Base-by-base conservation (phyloP, 78 protist genomes). In the Emiliania huxleyi region DNA sequence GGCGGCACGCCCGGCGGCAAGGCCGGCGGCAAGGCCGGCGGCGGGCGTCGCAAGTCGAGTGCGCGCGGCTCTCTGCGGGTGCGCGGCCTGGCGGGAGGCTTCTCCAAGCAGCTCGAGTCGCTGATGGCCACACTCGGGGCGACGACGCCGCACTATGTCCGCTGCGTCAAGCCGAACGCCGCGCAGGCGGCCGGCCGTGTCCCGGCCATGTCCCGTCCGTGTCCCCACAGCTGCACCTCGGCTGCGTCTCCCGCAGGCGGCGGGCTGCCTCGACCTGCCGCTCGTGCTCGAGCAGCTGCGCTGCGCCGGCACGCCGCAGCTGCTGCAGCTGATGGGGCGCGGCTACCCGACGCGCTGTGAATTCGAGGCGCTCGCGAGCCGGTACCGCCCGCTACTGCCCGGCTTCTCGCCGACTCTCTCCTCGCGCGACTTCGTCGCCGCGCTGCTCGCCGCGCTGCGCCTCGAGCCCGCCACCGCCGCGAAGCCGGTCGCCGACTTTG, bases 81-180 rank as follows among this genome's bases (percentile, higher is more conserved):
- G n/a, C 85, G 85, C 44, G 85, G 85, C 29, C 35, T 77, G 15
- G 85, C 85, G 44, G 85, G 85, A 2, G 18, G 48, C 33, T 77
- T 77, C 26, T 0, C 48, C 2, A 45, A 22, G 35, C 85, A 77
- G 89, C 89, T 81, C 37, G 37, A 21, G 21, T 0, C 3, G 2
- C 23, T 81, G 56, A 44, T 81, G 89, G 25, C 23, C 0, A 25
- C 38, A 11, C 55, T 81, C 21, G 89, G 12, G 29, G 12, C 2
- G 55, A 81, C 89, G 89, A 44, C 52, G 1, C 52, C 89, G 21
- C 89, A 81, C 89, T 81, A 42, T 19, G 38, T 81, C 11, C 46
- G 89, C 35, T 81, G 89, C 89, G 29, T 81, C 55, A 81, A 81
- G 55, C 89, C 89, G 6, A 81, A 81, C 37, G 3, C 93, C 23